phyloP scores from a whole-genome alignment of 2,329 filamentous ascomycete species.

The Colletotrichum siamense region DNA sequence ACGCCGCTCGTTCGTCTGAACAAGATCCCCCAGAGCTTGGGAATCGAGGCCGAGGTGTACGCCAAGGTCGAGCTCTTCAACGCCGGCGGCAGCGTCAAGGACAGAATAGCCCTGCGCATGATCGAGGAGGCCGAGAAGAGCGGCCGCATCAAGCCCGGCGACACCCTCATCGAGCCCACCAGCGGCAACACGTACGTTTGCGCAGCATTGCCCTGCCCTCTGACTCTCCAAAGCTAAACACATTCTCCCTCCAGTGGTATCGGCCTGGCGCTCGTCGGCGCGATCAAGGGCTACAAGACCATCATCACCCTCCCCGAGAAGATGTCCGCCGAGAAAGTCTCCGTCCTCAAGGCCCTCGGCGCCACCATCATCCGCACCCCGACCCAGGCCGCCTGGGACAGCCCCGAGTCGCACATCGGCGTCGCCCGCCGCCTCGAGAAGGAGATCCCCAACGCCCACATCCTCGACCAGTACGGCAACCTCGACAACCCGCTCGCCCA shows the following conservation, averaged over 20 bases:
- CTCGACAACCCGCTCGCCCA: constrained; percentile 90
- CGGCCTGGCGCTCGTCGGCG: constrained; percentile 89
- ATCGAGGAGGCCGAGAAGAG: constrained; percentile 92
- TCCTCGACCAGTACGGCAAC: constrained; percentile 96
- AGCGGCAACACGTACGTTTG: constrained; percentile 82
- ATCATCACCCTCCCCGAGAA: constrained; percentile 99
- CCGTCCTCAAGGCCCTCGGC: constrained; percentile 89
- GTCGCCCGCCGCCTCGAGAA: constrained; percentile 89
- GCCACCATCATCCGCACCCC: constrained; percentile 98
- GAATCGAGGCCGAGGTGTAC: constrained; percentile 88
- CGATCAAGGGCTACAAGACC: constrained; percentile 96
- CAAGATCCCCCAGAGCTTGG: constrained; percentile 88
- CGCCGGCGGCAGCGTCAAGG: constrained; percentile 91
- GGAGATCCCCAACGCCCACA: constrained; percentile 96
- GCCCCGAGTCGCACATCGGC: constrained; percentile 95
- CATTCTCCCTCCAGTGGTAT: constrained; percentile 68
- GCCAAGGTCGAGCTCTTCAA: constrained; percentile 95
- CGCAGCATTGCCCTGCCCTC: not conserved
- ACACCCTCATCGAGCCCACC: constrained; percentile 97
- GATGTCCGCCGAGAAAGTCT: constrained; percentile 98
- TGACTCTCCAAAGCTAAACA: constrained; percentile 20
- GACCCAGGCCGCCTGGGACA: constrained; percentile 93
- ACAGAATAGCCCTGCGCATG: constrained; percentile 96
- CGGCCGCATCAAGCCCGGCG: constrained; percentile 94
- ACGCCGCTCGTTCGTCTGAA: constrained; percentile 95